A percentile compares a stretch with the other conserved stretches of the same genome.
Conservation (phyloP, 75 land plant genomes). For the Gnetum montanum region DNA sequence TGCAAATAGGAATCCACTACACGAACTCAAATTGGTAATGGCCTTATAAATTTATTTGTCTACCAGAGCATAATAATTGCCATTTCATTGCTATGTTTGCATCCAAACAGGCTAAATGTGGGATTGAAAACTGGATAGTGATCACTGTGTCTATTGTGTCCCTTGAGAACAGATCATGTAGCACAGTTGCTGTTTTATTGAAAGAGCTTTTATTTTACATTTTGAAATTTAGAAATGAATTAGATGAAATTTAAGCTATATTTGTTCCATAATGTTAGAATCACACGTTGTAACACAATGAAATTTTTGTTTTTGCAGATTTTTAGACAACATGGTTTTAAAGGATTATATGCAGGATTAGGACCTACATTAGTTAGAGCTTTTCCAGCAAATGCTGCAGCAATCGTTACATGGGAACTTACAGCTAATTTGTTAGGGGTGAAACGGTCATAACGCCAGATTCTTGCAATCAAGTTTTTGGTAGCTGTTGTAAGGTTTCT, state of each 20-base stretch:
- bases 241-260: too few relatives aligned
- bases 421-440: slow-evolving; percentile 53
- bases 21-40: slow-evolving; percentile 42
- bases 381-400: slow-evolving; percentile 98
- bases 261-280: too few relatives aligned
- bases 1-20: slow-evolving; percentile 48
- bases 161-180: too few relatives aligned
- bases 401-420: slow-evolving; percentile 94
- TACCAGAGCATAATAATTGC: background rate
- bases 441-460: slow-evolving; percentile 10
- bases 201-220: too few relatives aligned
- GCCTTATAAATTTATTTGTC: background rate
- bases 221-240: too few relatives aligned
- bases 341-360: slow-evolving; percentile 84
- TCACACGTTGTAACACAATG: too few relatives aligned
- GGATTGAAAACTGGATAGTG: too few relatives aligned
- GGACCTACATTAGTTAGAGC: slow-evolving; percentile 88
- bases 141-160: too few relatives aligned
- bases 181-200: too few relatives aligned
- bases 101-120: background rate
- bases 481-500: too few relatives aligned
- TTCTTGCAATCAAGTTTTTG: too few relatives aligned
- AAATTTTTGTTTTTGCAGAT: slow-evolving; percentile 34
- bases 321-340: slow-evolving; percentile 53
- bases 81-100: background rate